Base-by-base conservation (phyloP, 1,284 basidiomycete species). In the Polyporus tsugae region DNA sequence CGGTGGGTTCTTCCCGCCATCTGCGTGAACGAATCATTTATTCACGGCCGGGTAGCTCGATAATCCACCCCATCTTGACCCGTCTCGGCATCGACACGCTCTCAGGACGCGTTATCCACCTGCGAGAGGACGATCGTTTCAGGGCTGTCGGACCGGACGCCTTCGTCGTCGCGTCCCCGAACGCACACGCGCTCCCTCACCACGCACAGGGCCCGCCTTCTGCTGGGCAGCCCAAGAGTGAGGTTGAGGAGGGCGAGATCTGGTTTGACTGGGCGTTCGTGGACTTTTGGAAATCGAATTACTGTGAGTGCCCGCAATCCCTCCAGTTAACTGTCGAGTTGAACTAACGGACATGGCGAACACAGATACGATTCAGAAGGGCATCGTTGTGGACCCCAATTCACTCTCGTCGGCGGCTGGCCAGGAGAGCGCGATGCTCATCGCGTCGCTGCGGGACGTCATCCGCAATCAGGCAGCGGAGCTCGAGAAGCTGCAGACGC, bases 241-340 rank as follows among this genome's bases (percentile, higher is more conserved):
- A 82, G 53, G 67, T 69, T 33, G 76, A 79, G 41, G 93, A 94
- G 73, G 89, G 89, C n/a, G 97, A 97, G 78, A 84, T 98, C 41
- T 99, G 97, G 97, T 95, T 99, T 78, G 96, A 99, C 78, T 99
- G 96, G 95, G 88, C 91, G 2, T 99, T 99, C 81, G 91, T 98
- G n/a, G 97, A 99, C 80, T 99, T 99, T 78, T 97, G 96, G 93
- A 98, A 99, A 82, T 95, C 95, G 64, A 96, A 97, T 77, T 97
- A 96, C 75, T 95, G 96, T 97, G 74, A 78, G 94, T 84, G 2
- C 36, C 44, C 44, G 22, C 7, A 4, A 22, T 49, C 46, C 46
- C 25, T 22, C 6, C 25, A 29, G 46, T 52, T 29, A 25, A 13
- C 53, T 60, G 55, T 29, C 33, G 35, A 19, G 9, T 29, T 42